Evolutionary conservation across 257 asterid genomes (phyloP).

Genomic region (Leonotis leonurus): DNA sequence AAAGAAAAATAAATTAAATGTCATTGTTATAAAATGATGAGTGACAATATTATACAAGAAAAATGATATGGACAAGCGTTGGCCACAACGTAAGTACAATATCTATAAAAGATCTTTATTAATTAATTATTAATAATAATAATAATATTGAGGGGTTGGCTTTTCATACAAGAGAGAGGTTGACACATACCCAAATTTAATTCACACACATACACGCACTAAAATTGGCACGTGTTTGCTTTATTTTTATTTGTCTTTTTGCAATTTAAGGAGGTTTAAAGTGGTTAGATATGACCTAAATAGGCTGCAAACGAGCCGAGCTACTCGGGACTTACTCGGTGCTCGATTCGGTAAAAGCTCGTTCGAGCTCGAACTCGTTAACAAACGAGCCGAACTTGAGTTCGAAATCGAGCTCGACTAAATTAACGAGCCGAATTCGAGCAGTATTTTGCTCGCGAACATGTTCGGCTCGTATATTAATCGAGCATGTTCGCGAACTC

Average conservation of each 20-base stretch:
- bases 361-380: no score
- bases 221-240: conserved; percentile 15
- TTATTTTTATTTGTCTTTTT: not conserved
- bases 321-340: no score
- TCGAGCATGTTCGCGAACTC: no score
- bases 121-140: no score
- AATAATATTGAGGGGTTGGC: conserved; percentile 11
- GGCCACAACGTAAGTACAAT: conserved; percentile 19
- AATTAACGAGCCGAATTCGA: no score
- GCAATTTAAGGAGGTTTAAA: not conserved
- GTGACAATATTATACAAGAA: conserved; percentile 5
- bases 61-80: conserved; percentile 14
- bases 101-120: not conserved
- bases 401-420: no score
- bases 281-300: not conserved
- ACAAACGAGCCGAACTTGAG: no score
- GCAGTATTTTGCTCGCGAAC: no score
- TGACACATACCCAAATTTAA: not conserved
- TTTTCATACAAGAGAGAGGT: conserved; percentile 17
- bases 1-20: not conserved
- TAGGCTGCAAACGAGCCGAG: not conserved
- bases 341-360: no score
- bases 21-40: not conserved
- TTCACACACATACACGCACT: not conserved
- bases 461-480: no score